Evolutionary conservation across 2,329 filamentous ascomycete genomes (phyloP), one percentile per base, ranked within the genome.

Genomic region (Colletotrichum noveboracense): DNA sequence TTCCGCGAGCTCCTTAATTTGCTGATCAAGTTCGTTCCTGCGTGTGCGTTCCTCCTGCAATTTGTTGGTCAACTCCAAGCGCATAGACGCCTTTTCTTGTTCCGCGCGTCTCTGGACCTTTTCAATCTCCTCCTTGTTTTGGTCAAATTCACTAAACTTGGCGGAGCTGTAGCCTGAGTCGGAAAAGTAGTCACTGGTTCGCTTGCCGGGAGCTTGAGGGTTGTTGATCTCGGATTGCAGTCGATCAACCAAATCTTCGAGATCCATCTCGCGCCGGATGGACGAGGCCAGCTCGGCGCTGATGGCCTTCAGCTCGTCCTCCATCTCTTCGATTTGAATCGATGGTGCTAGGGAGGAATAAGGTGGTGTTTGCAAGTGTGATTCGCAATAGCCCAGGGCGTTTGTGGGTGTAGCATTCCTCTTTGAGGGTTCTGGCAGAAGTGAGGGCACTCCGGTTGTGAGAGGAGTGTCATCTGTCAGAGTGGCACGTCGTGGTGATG

Each of bases 151-250:
- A 76, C 94, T 93, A 81, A 93, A 94, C 80, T 95, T 94, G 69
- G 95, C 90, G 2, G 95, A 96, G 83, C 95, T 96, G 74, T 95
- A 94, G 36, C 97, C 97, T 7, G 96, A 98, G 84, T 99, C 97
- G 4, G 97, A 99, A 83, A 97, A 99, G 86, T 99, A 98, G 85
- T 99, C 97, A 85, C 97, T 98, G 12, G 95, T 97, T 76, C 96
- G 91, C 83, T 94, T 94, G 77, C 91, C 93, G 32, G 89, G 80
- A 79, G 87, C 82, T 84, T 88, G 85, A 81, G 89, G 81, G 84
- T 92, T 89, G 84, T 88, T 90, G 77, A 89, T 89, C 81, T 98
- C 96, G n/a, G 92, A 87, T 83, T 98, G 96, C 79, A 98, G 87
- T 74, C 94, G 90, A 79, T 99, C 97, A 1, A 98, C 93, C 62